A percentile compares a stretch with the other conserved stretches of the same genome.
Evolutionary conservation across 108 stramenopile genomes (phyloP).

Genomic region (Cyclotella choctawhatcheeana): DNA sequence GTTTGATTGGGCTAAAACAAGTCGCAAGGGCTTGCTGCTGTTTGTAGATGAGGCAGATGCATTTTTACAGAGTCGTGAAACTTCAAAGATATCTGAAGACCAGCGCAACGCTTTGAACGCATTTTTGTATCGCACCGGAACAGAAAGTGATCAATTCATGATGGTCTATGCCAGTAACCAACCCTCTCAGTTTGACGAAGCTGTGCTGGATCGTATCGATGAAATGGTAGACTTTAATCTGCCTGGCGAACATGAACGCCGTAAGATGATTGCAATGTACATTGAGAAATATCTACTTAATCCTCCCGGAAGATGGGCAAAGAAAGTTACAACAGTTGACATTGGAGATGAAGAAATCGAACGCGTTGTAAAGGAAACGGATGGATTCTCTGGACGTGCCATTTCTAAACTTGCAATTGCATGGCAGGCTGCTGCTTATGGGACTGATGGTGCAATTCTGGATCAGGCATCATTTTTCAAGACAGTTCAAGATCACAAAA

Average conservation of each 20-base stretch:
- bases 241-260: constrained; percentile 88
- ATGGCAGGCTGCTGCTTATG: constrained; percentile 99
- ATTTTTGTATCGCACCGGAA: constrained; percentile 95
- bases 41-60: constrained; percentile 99
- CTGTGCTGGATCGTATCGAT: constrained; percentile 98
- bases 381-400: constrained; percentile 96
- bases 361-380: constrained; percentile 82
- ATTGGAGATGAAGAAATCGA: constrained; percentile 90
- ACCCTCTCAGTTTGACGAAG: constrained; percentile 97
- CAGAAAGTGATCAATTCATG: constrained; percentile 98
- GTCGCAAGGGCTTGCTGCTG: constrained; percentile 91
- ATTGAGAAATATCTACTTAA: constrained; percentile 95
- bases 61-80: constrained; percentile 94
- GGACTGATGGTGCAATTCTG: constrained; percentile 87
- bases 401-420: constrained; percentile 98
- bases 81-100: constrained; percentile 93
- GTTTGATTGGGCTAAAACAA: constrained; percentile 98
- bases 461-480: constrained; percentile 81
- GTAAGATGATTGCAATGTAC: constrained; percentile 94
- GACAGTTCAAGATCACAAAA: constrained; percentile 84
- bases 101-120: constrained; percentile 98
- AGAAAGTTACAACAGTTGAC: constrained; percentile 77
- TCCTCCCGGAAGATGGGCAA: constrained; percentile 77
- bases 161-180: constrained; percentile 99
- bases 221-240: constrained; percentile 98